These are phyloP conservation scores for Macrophomina phaseolina DNA, from an alignment of 2,329 filamentous ascomycete species.

Conservation along the genomic window DNA sequence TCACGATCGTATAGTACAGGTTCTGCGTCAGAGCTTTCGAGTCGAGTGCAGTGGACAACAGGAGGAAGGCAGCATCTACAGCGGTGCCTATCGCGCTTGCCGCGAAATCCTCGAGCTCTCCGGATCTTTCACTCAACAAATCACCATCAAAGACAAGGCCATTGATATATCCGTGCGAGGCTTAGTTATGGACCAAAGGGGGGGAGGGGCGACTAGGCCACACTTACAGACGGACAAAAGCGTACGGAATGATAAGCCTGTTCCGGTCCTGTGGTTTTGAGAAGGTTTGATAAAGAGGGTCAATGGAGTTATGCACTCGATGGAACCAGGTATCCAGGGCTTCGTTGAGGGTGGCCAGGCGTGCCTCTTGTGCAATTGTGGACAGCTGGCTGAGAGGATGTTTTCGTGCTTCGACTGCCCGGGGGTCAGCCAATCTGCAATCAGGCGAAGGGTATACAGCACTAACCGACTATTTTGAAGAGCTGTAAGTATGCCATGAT, in stretches of 20 bases:
- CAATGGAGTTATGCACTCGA: conserved; percentile 5
- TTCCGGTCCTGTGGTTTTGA: conserved; percentile 9
- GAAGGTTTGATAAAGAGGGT: conserved; percentile 9
- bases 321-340: background rate
- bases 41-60: conserved; percentile 4
- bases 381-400: background rate
- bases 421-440: background rate
- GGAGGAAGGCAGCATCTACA: background rate
- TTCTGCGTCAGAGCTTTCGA: background rate
- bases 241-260: conserved; percentile 6
- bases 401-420: background rate
- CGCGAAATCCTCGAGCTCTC: background rate
- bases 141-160: background rate
- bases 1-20: conserved; percentile 7
- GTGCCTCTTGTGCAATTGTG: background rate
- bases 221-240: conserved; percentile 2
- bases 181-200: background rate
- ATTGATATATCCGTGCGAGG: background rate
- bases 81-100: background rate
- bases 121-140: background rate
- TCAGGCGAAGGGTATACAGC: background rate
- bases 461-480: conserved; percentile 4
- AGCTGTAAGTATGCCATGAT: conserved; percentile 7
- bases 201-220: fast-evolving
- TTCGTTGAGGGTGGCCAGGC: background rate